phyloP scores from a whole-genome alignment of 192 early-diverging fungal genomes.

The Geosiphon pyriformis region DNA sequence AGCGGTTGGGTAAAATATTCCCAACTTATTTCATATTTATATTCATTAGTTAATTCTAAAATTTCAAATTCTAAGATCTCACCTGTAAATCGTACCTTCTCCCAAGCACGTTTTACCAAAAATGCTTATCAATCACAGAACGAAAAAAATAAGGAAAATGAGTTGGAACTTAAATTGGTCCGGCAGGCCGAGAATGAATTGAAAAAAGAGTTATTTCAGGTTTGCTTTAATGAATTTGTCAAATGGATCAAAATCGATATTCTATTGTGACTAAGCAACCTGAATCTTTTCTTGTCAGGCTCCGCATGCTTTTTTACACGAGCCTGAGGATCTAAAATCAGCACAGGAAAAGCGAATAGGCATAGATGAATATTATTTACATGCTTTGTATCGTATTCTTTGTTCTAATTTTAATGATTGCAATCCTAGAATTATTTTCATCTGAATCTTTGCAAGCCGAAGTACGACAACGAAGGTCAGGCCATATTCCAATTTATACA shows the following conservation, averaged over 20 bases:
- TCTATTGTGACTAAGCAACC: too few relatives aligned
- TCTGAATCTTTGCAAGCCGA: background rate
- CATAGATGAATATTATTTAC: background rate
- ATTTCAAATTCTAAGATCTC: conserved; percentile 11
- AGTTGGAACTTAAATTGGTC: conserved; percentile 21
- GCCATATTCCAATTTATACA: background rate
- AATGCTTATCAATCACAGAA: conserved; percentile 19
- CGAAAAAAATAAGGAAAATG: conserved; percentile 24
- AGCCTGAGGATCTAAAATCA: background rate
- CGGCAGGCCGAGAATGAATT: conserved; percentile 15
- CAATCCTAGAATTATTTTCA: conserved; percentile 18
- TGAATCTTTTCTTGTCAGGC: too few relatives aligned
- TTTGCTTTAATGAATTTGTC: background rate
- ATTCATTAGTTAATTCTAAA: background rate
- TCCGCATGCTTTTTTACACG: background rate
- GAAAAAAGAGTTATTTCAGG: conserved; percentile 22
- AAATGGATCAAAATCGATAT: too few relatives aligned
- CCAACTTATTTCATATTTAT: background rate
- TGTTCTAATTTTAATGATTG: background rate
- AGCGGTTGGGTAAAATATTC: background rate
- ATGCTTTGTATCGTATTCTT: background rate
- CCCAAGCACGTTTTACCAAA: conserved; percentile 21
- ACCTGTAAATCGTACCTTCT: conserved; percentile 17
- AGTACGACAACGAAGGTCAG: conserved; percentile 11
- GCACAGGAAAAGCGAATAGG: background rate